Evolutionary conservation across 345 rosid species (phyloP), one percentile per base, ranked within the genome.

Genomic region (Linum lewisii): DNA sequence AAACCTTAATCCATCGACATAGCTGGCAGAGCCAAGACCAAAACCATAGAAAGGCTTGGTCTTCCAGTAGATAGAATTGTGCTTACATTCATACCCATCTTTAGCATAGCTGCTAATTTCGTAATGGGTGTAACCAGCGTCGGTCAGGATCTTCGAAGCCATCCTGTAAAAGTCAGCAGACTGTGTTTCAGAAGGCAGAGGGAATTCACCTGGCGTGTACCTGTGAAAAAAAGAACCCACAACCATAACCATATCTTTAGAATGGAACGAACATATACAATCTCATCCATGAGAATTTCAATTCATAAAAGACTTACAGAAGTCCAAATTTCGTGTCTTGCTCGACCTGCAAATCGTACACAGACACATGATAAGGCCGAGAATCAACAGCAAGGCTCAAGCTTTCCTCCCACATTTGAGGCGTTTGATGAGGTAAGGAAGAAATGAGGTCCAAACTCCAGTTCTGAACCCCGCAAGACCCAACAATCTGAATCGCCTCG

Each of bases 381-480:
- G 94, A 79, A 57, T 78, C 77, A 1, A 84, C 61, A 7, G 92
- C 73, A 37, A 67, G 71, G 61, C 73, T 78, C 84, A 89, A 80
- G 66, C 95, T 85, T 70, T 82, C 81, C 73, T 83, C 87, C 97
- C 99, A 93, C 95, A 85, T 87, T 64, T 81, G 66, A 51, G 66
- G 68, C 0, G 88, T 83, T 63, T 93, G 97, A 60, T 78, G 85
- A 75, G 99, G 97, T 24, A 89, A 74, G 61, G 99, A 93, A 65
- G 97, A 89, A 45, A 93, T 89, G 34, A 89, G 88, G 81, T 93
- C 95, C 84, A 89, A 63, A 56, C 95, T 93, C 97, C 97, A 93
- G 70, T 89, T 89, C 75, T 65, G 69, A 68, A 89, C 79, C 59
- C 89, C 94, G 74, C 79, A 81, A 9, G 77, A 64, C 36, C 63